Conservation (phyloP, 1,284 basidiomycete species). For the Fomitopsis palustris region DNA sequence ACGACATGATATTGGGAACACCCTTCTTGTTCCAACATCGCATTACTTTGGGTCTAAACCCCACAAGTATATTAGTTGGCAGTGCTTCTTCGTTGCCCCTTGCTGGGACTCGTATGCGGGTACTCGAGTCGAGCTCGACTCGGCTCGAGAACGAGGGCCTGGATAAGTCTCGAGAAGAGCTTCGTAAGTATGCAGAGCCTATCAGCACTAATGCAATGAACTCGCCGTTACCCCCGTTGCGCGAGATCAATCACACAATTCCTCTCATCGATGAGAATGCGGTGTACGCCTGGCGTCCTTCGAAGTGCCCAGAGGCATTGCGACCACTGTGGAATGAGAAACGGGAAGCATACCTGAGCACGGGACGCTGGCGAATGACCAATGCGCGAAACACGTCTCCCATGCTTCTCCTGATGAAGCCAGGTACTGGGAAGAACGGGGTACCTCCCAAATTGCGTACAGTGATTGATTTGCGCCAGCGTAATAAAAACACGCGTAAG, state of each 20-base stretch:
- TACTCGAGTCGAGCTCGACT: slow-evolving; percentile 11
- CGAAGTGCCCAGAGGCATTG: slow-evolving; percentile 28
- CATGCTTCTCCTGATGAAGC: slow-evolving; percentile 29
- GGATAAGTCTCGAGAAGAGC: slow-evolving; percentile 10
- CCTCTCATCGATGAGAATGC: slow-evolving; percentile 33
- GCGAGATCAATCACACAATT: slow-evolving; percentile 36
- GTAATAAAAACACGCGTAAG: slow-evolving; percentile 33
- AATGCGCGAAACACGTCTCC: slow-evolving; percentile 30
- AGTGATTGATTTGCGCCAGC: slow-evolving; percentile 26
- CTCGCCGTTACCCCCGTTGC: slow-evolving; percentile 27
- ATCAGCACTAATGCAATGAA: slow-evolving; percentile 26
- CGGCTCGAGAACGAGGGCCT: slow-evolving; percentile 16
- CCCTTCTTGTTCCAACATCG: slow-evolving; percentile 26
- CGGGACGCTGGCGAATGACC: slow-evolving; percentile 25
- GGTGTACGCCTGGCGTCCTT: slow-evolving; percentile 28
- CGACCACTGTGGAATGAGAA: slow-evolving; percentile 24
- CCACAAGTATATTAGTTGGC: slow-evolving; percentile 15
- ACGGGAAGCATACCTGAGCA: slow-evolving; percentile 22
- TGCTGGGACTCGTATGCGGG: slow-evolving; percentile 12
- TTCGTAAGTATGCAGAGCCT: slow-evolving; percentile 18
- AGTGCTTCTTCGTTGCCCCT: slow-evolving; percentile 12
- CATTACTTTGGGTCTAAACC: slow-evolving; percentile 21
- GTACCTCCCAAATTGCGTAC: slow-evolving; percentile 21
- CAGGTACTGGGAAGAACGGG: slow-evolving; percentile 19
- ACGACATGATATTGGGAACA: slow-evolving; percentile 27